Base-by-base conservation (phyloP, 345 rosid species). In the Gossypium sturtianum region DNA sequence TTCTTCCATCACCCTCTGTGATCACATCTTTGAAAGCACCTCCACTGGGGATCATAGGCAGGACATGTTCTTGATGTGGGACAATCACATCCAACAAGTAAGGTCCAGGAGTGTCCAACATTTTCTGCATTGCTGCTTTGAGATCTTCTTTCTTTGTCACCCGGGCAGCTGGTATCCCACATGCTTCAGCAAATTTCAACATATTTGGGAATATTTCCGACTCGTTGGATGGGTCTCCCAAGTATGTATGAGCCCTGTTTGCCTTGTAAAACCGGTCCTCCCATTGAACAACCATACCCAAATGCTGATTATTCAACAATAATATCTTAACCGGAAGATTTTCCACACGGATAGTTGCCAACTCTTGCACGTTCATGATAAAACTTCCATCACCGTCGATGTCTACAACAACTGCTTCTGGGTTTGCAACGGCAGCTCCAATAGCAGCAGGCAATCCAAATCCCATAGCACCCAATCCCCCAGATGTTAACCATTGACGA, bases 301-400 rank as follows among this genome's bases (percentile, higher is more conserved):
- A 84, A 80, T 95, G 99, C 82, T 95, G 99, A 81, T 95, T 95
- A 68, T 95, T 93, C 81, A 95, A 51, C 49, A 93, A 71, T 64
- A 95, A 25, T 78, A 95, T 82, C 88, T 95, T 95, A 71, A 95
- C 65, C 0, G 98, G 99, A 9, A 95, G 93, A 41, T 89, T 91
- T 81, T 95, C 97, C 48, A 93, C 98, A 17, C 84, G 81, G 74
- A 93, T 80, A 3, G 99, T 91, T 0, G 98, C 97, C 76, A 95
- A 77, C 86, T 95, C 98, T 79, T 95, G 99, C 49, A 95, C 86
- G 72, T 95, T 95, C 99, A 95, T 93, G 69, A 88, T 86, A 74
- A 95, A 93, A 86, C 99, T 95, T 74, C 98, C 98, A 74, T 95
- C 99, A 2, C 99, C 99, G 56, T 95, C 98, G 63, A 95, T 93